Base-by-base conservation (phyloP, 192 early-diverging fungal species). In the Thamnidium elegans region DNA sequence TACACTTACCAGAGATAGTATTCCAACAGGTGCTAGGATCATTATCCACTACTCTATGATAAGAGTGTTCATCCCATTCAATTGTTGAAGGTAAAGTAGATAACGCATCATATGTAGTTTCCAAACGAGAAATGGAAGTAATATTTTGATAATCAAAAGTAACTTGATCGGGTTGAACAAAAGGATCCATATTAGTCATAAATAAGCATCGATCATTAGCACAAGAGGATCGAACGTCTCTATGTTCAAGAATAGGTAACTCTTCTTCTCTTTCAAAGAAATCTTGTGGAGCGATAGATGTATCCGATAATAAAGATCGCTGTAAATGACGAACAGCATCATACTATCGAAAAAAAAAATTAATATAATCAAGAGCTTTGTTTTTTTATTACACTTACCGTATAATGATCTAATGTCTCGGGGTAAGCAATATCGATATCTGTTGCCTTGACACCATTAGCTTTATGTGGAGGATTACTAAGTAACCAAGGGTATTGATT, bases 401-500 rank as follows among this genome's bases (percentile, higher is more conserved):
- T 59, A 17, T 59, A 59, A 20, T 42, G 46, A 30, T 64, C 36
- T n/a, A 69, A 44, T 42, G 20, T 21, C 10, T 20, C 19, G 7
- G 39, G 47, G 62, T 43, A 55, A 10, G 34, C 45, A 19, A 69
- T 36, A 15, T 47, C 45, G 23, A 20, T 78, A 81, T 8, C 73
- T 69, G 30, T 70, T 64, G 48, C 69, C 74, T 55, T 79, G 69
- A 32, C 76, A 74, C 55, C 75, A 52, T 20, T 78, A 70, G 17
- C 60, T 79, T 15, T 78, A 65, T 10, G 11, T 3, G 43, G 31
- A 9, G 75, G 77, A 55, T 83, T 81, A 19, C 72, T 76, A 7
- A 85, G 50, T 42, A 83, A 69, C 62, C 77, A 85, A 14, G 83
- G 83, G 48, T 82, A 85, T 55, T 85, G 81, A 54, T 85, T 85